Conservation (phyloP, 1,284 basidiomycete genomes). For the Ceratobasidium sp. region DNA sequence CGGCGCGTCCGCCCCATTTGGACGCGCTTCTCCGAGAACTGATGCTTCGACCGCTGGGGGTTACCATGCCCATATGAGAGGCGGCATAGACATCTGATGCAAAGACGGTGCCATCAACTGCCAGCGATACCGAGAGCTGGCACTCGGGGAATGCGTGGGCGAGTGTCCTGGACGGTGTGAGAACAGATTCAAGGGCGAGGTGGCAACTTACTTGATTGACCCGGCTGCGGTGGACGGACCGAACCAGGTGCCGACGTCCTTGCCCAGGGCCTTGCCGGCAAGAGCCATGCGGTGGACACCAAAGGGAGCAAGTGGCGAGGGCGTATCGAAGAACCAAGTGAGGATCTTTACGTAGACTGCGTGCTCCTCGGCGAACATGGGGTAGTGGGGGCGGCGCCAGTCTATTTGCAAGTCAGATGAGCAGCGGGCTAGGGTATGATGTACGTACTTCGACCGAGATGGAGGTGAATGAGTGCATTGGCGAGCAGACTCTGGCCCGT, state of each 20-base stretch:
- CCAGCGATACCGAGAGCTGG: slow-evolving; percentile 80
- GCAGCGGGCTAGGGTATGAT: slow-evolving; percentile 2
- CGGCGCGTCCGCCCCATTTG: slow-evolving; percentile 81
- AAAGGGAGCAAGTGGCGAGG: slow-evolving; percentile 86
- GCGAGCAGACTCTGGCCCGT: slow-evolving; percentile 93
- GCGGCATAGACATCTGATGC: slow-evolving; percentile 84
- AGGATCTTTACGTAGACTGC: slow-evolving; percentile 85
- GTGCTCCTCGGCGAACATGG: slow-evolving; percentile 53
- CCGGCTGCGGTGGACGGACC: slow-evolving; percentile 96
- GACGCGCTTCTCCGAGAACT: slow-evolving; percentile 31
- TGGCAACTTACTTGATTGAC: slow-evolving; percentile 75
- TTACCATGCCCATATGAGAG: slow-evolving; percentile 57
- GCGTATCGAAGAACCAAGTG: slow-evolving; percentile 94
- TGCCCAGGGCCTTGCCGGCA: slow-evolving; percentile 92
- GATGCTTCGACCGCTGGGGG: slow-evolving; percentile 40
- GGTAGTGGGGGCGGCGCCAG: slow-evolving; percentile 75
- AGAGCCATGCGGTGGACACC: slow-evolving; percentile 95
- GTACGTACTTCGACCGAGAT: slow-evolving; percentile 81
- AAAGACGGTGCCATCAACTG: slow-evolving; percentile 83
- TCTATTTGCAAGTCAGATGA: slow-evolving; percentile 56
- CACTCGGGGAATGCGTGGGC: slow-evolving; percentile 81
- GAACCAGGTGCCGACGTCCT: slow-evolving; percentile 97
- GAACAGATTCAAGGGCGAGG: slow-evolving; percentile 1
- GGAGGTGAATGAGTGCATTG: slow-evolving; percentile 81
- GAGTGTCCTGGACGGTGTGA: slow-evolving; percentile 61